Conservation (phyloP, 176 grass and related monocot genomes). For the Triticum monococcum region DNA sequence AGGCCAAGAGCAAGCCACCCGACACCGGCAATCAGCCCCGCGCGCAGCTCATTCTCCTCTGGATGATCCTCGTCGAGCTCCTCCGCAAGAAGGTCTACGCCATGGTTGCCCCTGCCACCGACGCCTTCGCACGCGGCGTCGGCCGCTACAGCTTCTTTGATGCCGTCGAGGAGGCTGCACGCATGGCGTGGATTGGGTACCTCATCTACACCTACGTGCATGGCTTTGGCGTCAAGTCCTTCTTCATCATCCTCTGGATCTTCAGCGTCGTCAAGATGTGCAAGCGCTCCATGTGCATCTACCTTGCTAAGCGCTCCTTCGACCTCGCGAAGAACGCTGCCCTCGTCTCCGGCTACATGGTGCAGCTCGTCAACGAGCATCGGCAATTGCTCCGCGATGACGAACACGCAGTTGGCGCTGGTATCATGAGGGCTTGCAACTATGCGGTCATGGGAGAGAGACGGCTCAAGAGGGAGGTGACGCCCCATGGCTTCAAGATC, state of each 20-base stretch:
- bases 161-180: constrained; percentile 26
- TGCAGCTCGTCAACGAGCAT: too few relatives aligned
- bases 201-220: constrained; percentile 37
- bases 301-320: constrained; percentile 16
- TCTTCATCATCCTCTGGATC: too few relatives aligned
- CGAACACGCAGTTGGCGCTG: too few relatives aligned
- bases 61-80: too few relatives aligned
- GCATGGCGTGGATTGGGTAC: constrained; percentile 31
- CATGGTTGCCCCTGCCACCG: too few relatives aligned
- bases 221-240: neutral
- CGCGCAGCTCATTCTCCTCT: neutral
- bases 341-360: neutral
- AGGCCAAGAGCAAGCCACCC: too few relatives aligned
- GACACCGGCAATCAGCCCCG: neutral
- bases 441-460: constrained; percentile 30
- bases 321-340: constrained; percentile 7
- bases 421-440: neutral
- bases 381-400: too few relatives aligned
- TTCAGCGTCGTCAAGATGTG: too few relatives aligned
- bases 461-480: neutral
- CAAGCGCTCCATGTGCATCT: neutral
- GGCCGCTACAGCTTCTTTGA: neutral
- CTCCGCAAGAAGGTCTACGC: too few relatives aligned
- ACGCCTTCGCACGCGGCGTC: neutral
- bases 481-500: neutral